Conservation (phyloP, 1,139 yeast species). For the Blastobotrys illinoisensis region DNA sequence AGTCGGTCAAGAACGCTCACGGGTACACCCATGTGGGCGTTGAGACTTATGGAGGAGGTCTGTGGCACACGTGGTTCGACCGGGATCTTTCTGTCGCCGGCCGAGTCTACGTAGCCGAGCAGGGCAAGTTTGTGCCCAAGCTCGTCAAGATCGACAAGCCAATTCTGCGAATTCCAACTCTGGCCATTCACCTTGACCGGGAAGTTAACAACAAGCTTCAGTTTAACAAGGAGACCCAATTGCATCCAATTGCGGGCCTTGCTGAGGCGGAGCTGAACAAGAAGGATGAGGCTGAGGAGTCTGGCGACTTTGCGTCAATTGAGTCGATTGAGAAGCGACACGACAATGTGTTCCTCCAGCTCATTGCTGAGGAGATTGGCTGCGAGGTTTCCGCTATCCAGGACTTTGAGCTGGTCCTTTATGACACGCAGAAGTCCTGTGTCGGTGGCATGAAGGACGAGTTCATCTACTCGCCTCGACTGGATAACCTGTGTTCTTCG, state of each 20-base stretch:
- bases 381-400: conserved; percentile 50
- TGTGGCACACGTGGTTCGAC: conserved; percentile 81
- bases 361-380: conserved; percentile 61
- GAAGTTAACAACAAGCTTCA: conserved; percentile 75
- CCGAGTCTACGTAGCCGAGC: conserved; percentile 63
- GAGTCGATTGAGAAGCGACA: conserved; percentile 68
- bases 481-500: conserved; percentile 86
- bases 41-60: conserved; percentile 92
- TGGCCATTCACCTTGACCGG: conserved; percentile 88
- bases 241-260: conserved; percentile 84
- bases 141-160: conserved; percentile 80
- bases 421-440: conserved; percentile 75
- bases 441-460: conserved; percentile 89
- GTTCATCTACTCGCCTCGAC: conserved; percentile 87
- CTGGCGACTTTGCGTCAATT: conserved; percentile 54
- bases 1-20: conserved; percentile 56
- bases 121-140: conserved; percentile 52
- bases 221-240: conserved; percentile 81
- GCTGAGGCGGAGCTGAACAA: conserved; percentile 34
- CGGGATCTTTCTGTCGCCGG: conserved; percentile 92
- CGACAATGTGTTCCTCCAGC: conserved; percentile 58
- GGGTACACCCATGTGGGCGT: conserved; percentile 90
- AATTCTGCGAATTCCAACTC: conserved; percentile 81
- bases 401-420: conserved; percentile 86
- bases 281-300: conserved; percentile 21